Conservation (phyloP, 768 basidiomycete genomes). For the Crucibulum laeve region DNA sequence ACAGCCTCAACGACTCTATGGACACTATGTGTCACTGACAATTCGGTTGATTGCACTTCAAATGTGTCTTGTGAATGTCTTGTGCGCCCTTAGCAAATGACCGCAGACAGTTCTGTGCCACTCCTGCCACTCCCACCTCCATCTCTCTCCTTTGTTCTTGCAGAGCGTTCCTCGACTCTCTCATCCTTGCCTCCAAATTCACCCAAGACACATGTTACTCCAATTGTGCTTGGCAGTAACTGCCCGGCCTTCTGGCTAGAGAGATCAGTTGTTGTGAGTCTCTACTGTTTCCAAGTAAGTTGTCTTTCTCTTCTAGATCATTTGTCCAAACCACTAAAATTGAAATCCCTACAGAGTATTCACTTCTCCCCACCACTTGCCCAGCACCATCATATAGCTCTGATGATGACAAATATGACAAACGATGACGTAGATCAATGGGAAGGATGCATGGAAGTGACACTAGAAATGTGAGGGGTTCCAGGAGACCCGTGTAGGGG, state of each 20-base stretch:
- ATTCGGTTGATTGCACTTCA: slow-evolving; percentile 10
- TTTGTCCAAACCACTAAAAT: too few species aligned
- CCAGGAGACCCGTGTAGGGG: too few species aligned
- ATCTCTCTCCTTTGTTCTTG: slow-evolving; percentile 86
- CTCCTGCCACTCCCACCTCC: slow-evolving; percentile 24
- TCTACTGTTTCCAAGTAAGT: too few species aligned
- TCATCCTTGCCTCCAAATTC: slow-evolving; percentile 90
- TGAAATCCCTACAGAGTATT: too few species aligned
- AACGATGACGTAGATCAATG: too few species aligned
- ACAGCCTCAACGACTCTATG: slow-evolving; percentile 22
- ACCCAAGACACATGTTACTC: slow-evolving; percentile 92
- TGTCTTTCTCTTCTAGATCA: too few species aligned
- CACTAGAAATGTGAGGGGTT: too few species aligned
- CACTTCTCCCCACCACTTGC: too few species aligned
- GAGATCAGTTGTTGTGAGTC: slow-evolving; percentile 90
- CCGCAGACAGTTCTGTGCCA: slow-evolving; percentile 9
- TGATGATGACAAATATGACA: too few species aligned
- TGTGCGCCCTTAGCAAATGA: background rate
- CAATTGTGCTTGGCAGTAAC: slow-evolving; percentile 91
- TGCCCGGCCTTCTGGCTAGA: slow-evolving; percentile 80
- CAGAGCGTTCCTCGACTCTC: slow-evolving; percentile 80
- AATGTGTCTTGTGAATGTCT: slow-evolving; percentile 4
- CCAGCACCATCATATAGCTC: too few species aligned
- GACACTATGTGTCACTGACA: slow-evolving; percentile 41
- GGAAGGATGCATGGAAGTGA: too few species aligned